These are phyloP conservation scores for Linum tenue DNA, from an alignment of 345 rosid species.

Conservation along the genomic window DNA sequence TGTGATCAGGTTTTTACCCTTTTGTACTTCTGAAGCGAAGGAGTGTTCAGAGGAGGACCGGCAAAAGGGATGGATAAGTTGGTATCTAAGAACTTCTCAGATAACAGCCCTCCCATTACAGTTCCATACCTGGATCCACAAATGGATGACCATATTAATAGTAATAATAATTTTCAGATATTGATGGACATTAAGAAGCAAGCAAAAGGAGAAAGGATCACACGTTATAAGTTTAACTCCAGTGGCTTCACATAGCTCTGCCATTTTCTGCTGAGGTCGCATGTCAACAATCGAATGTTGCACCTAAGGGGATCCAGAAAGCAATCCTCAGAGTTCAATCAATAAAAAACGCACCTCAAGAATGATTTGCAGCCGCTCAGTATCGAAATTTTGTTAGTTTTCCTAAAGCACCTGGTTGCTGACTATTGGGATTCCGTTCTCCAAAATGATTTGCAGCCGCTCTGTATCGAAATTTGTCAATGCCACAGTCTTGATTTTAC, in stretches of 20 bases:
- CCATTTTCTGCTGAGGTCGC: conserved; percentile 97
- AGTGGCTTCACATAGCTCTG: conserved; percentile 80
- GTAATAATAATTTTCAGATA: not conserved
- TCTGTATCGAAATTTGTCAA: conserved; percentile 91
- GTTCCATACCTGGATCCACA: conserved; percentile 68
- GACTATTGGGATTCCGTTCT: conserved; percentile 81
- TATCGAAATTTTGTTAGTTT: conserved; percentile 48
- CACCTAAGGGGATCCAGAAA: conserved; percentile 40
- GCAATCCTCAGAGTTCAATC: not conserved
- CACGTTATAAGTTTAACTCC: conserved; percentile 96
- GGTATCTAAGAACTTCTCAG: conserved; percentile 88
- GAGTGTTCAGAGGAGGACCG: conserved; percentile 74
- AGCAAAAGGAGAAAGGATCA: conserved; percentile 24
- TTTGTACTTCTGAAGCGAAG: conserved; percentile 91
- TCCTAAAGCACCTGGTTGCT: conserved; percentile 70
- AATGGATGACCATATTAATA: conserved; percentile 2
- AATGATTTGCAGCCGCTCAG: conserved; percentile 71
- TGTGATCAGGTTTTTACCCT: conserved; percentile 33
- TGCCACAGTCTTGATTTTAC: conserved; percentile 86
- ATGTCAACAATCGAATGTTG: conserved; percentile 92
- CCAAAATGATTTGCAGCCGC: conserved; percentile 70
- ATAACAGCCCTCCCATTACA: conserved; percentile 88
- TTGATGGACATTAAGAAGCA: not conserved
- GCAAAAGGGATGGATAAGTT: conserved; percentile 77
- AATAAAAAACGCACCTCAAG: conserved; percentile 27